Percentiles rank a stretch among this genome's conserved stretches.
Conservation (phyloP, 805 yeast genomes). For the Monosporozyma unispora region DNA sequence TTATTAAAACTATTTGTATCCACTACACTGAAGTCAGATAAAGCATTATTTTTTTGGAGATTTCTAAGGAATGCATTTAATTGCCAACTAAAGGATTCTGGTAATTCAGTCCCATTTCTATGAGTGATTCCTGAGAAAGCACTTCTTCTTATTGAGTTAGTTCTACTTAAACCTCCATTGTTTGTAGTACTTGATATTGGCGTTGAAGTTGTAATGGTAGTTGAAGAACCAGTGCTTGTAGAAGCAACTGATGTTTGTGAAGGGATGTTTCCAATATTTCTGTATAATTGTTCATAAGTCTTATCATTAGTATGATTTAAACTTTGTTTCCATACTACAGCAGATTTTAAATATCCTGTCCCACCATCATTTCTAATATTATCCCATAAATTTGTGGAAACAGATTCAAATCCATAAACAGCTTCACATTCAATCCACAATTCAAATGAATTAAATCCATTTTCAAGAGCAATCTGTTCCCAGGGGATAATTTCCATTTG, state of each 20-base stretch:
- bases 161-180: background rate
- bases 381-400: constrained; percentile 12
- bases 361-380: constrained; percentile 12
- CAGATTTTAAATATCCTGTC: constrained; percentile 11
- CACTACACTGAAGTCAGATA: constrained; percentile 15
- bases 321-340: constrained; percentile 20
- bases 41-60: constrained; percentile 15
- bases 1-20: background rate
- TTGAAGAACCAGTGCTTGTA: background rate
- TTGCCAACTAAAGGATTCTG: constrained; percentile 5
- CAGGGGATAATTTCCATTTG: constrained; percentile 13
- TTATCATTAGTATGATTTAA: background rate
- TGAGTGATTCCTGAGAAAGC: background rate
- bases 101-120: background rate
- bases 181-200: background rate
- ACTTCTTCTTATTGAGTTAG: background rate
- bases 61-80: constrained; percentile 14
- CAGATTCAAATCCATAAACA: constrained; percentile 8
- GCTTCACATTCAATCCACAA: constrained; percentile 11
- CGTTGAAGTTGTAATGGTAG: background rate
- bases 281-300: constrained; percentile 6
- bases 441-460: constrained; percentile 12
- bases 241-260: background rate
- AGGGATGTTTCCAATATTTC: constrained; percentile 3
- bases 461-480: constrained; percentile 11